Conservation (phyloP, 768 basidiomycete species). For the Lyophyllum semitale region DNA sequence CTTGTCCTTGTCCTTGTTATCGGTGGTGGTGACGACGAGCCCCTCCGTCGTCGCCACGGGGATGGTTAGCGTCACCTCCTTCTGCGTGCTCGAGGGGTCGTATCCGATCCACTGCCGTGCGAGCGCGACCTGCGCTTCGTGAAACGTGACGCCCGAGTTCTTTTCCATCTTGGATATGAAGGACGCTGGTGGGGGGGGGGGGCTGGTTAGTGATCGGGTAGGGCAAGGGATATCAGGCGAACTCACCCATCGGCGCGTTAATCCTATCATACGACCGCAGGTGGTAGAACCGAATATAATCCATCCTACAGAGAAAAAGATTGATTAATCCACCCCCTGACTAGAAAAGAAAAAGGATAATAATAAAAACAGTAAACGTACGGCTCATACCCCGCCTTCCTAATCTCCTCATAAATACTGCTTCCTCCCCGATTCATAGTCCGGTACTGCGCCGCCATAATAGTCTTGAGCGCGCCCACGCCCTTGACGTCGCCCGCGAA, state of each 20-base stretch:
- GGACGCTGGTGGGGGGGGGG: slow-evolving; percentile 13
- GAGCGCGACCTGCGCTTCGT: slow-evolving; percentile 85
- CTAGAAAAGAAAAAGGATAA: not conserved
- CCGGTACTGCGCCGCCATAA: slow-evolving; percentile 87
- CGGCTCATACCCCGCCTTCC: slow-evolving; percentile 79
- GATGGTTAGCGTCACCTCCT: slow-evolving; percentile 58
- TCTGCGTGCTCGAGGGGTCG: slow-evolving; percentile 41
- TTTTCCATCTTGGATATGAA: slow-evolving; percentile 74
- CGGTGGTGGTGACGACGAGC: slow-evolving; percentile 44
- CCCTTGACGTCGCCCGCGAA: slow-evolving; percentile 82
- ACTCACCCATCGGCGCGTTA: slow-evolving; percentile 69
- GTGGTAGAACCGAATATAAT: slow-evolving; percentile 92
- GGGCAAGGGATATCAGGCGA: too few species aligned
- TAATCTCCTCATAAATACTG: slow-evolving; percentile 83
- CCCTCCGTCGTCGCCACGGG: slow-evolving; percentile 52
- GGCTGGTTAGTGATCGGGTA: too few species aligned
- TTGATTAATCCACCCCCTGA: not conserved
- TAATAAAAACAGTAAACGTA: too few species aligned
- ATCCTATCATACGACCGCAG: slow-evolving; percentile 90
- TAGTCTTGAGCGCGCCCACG: slow-evolving; percentile 65
- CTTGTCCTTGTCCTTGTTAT: too few species aligned
- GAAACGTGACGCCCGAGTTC: slow-evolving; percentile 76
- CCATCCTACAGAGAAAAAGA: slow-evolving; percentile 43
- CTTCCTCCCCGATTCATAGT: slow-evolving; percentile 89
- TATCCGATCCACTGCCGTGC: slow-evolving; percentile 73